Conservation (phyloP, 495 filamentous ascomycete species). For the Aspergillus nanangensis region DNA sequence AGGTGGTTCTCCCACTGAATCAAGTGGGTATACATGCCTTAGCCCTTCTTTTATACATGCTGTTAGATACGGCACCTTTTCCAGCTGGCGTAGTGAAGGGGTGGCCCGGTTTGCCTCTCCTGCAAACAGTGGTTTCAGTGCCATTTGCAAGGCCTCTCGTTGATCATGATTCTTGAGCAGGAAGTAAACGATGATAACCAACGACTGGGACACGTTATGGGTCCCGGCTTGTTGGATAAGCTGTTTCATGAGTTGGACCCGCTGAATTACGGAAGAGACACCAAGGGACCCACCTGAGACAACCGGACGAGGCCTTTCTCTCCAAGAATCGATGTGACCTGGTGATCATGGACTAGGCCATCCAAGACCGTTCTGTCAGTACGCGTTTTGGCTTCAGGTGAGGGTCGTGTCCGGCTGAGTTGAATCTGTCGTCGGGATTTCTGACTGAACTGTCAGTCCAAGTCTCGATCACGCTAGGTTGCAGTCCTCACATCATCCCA, state of each 20-base stretch:
- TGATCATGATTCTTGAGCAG: neutral
- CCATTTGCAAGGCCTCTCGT: neutral
- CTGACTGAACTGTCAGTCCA: neutral
- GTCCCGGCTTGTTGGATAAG: neutral
- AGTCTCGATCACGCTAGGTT: neutral
- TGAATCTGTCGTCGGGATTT: neutral
- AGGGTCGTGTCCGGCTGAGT: neutral
- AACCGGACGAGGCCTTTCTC: neutral
- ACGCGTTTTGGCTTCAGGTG: neutral
- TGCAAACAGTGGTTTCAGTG: neutral
- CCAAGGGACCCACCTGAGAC: neutral
- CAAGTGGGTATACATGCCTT: conserved; percentile 11
- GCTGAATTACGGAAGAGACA: neutral
- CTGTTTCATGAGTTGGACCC: neutral
- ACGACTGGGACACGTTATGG: neutral
- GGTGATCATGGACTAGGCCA: neutral
- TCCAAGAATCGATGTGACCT: neutral
- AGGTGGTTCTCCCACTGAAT: neutral
- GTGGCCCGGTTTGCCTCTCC: conserved; percentile 11
- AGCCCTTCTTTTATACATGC: conserved; percentile 51
- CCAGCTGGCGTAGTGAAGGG: conserved; percentile 22
- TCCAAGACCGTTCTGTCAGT: neutral
- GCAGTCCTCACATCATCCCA: conserved; percentile 1
- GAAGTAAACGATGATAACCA: neutral
- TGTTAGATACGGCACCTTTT: conserved; percentile 38